These are phyloP conservation scores for Saccharum officinarum DNA, from an alignment of 176 grass and related monocot genomes.

Conservation along the genomic window DNA sequence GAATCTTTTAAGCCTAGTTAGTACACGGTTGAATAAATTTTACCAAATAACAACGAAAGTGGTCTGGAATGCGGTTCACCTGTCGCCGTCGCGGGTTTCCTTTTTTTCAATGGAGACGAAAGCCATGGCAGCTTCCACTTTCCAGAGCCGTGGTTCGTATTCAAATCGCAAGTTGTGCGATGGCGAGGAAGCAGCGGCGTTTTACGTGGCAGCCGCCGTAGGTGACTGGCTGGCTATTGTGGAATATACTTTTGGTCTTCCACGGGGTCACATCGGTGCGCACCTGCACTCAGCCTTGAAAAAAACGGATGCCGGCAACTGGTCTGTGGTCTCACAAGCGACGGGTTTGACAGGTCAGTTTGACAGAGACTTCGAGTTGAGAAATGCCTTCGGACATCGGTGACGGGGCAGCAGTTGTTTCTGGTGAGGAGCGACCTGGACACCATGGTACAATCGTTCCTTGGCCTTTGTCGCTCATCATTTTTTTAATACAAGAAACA, in stretches of 20 bases:
- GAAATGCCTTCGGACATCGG: not conserved
- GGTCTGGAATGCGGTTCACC: not conserved
- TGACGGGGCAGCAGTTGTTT: not conserved
- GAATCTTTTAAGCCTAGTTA: no score
- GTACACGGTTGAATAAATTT: no score
- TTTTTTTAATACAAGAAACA: not conserved
- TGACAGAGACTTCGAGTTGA: not conserved
- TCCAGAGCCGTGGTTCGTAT: not conserved
- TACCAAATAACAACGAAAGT: no score
- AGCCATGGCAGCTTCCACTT: slow-evolving; percentile 24
- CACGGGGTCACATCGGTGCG: slow-evolving; percentile 7
- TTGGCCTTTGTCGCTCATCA: not conserved
- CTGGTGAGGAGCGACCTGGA: not conserved
- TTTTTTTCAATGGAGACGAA: not conserved
- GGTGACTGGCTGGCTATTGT: not conserved
- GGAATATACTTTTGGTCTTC: not conserved
- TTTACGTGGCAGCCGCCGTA: not conserved
- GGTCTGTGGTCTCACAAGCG: not conserved
- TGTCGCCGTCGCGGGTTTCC: not conserved
- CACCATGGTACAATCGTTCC: slow-evolving; percentile 5
- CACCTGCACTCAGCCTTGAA: not conserved
- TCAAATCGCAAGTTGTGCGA: not conserved
- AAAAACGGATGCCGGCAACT: slow-evolving; percentile 3
- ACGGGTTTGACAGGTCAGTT: not conserved
- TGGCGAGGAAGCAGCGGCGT: not conserved